Evolutionary conservation across 768 basidiomycete species (phyloP), one percentile per base, ranked within the genome.

Genomic region (Pulveroboletus ravenelii): DNA sequence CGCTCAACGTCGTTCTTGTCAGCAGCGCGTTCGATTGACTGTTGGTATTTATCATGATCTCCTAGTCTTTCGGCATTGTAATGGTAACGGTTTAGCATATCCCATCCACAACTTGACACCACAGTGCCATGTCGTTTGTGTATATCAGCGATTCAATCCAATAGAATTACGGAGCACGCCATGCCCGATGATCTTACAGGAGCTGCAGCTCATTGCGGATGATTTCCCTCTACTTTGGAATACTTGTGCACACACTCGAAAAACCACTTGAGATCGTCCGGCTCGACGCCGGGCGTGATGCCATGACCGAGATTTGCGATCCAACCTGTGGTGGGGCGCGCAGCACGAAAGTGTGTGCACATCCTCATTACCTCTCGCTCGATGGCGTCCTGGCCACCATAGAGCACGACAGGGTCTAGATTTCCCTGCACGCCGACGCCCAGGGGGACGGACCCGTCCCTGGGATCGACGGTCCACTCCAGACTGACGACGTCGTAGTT

Each of bases 231-330:
- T 13, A 54, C 50, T 23, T 70, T 63, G 3, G 90, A 92, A 63
- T 91, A 89, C 62, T 84, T 90, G 62, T 87, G 89, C 42, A 93
- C 78, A 62, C 92, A 94, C 67, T 95, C 80, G 54, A 95, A 81
- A 75, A 95, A 96, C 82, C 84, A 95, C 49, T 77, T 75, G 67
- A 96, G 74, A 67, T 96, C 91, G 48, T 97, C 93, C 18, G 95
- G 93, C 66, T 96, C 84, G 13, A 98, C 94, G 23, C 84, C 88
- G 10, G 96, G 96, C 5, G 93, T 96, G 59, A 99, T 94, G 6
- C 96, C 96, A 65, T 98, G 96, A 0, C 96, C 96, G 18, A 99
- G 73, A 70, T 98, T 98, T 9, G 89, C 89, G 62, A 98, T 97
- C 93, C 94, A 98, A n/a, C 83, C 88, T 36, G 77, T 78, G 17